A percentile compares a stretch with the other conserved stretches of the same genome.
Conservation (phyloP, 192 early-diverging fungal species). For the Rhizoclosmatium sp. region DNA sequence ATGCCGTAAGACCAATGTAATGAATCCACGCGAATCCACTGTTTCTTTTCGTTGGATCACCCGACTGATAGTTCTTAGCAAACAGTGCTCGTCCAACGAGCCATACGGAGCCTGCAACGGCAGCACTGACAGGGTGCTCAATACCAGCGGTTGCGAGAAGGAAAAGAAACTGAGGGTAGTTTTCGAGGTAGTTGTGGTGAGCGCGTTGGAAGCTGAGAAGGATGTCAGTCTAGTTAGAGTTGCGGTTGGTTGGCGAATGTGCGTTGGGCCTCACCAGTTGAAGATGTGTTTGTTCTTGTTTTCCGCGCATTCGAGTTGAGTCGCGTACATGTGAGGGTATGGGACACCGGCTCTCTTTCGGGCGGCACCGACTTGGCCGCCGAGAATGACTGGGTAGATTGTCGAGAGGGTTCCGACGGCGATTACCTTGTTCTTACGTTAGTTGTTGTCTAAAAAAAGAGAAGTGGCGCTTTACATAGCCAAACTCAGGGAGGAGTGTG, state of each 20-base stretch:
- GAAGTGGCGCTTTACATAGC: no score
- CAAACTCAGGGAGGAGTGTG: no score
- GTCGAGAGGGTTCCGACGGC: constrained; percentile 31
- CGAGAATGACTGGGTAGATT: constrained; percentile 55
- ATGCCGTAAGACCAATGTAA: constrained; percentile 4
- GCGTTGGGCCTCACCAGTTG: constrained; percentile 62
- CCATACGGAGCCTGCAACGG: constrained; percentile 64
- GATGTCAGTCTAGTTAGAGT: not conserved
- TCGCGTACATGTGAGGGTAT: constrained; percentile 61
- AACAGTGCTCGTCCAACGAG: constrained; percentile 59
- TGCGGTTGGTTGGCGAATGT: not conserved
- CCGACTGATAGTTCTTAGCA: constrained; percentile 59
- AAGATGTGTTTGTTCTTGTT: constrained; percentile 71
- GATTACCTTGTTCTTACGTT: not conserved
- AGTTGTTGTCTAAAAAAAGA: no score
- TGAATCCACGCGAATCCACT: constrained; percentile 41
- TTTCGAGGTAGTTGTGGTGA: constrained; percentile 75
- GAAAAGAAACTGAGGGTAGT: constrained; percentile 60
- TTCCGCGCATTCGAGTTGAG: constrained; percentile 43
- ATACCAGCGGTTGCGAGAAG: constrained; percentile 62
- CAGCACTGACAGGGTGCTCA: constrained; percentile 60
- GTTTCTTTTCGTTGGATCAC: constrained; percentile 64
- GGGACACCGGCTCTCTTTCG: constrained; percentile 68
- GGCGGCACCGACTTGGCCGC: constrained; percentile 54
- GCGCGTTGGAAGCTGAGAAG: constrained; percentile 47